These are phyloP conservation scores for Calonectria pauciramosa DNA, from an alignment of 2,329 filamentous ascomycete species.

Conservation along the genomic window DNA sequence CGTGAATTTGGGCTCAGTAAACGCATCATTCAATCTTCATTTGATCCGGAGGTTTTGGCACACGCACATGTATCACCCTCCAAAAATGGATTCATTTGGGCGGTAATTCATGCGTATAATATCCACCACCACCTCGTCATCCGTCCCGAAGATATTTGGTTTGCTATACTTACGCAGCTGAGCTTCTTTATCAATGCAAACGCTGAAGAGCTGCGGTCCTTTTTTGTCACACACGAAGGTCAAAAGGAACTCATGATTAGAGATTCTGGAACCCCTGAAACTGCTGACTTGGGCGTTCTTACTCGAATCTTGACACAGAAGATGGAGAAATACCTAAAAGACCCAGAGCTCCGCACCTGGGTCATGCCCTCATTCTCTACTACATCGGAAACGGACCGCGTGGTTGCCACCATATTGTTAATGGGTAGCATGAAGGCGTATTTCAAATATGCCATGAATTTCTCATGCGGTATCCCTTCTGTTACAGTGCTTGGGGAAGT, in stretches of 20 bases:
- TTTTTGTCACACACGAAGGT: slow-evolving; percentile 59
- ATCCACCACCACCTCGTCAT: slow-evolving; percentile 60
- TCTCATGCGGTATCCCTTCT: slow-evolving; percentile 65
- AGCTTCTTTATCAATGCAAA: slow-evolving; percentile 61
- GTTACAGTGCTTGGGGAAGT: slow-evolving; percentile 64
- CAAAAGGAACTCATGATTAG: slow-evolving; percentile 31
- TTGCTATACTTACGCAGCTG: slow-evolving; percentile 63
- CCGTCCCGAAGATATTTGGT: slow-evolving; percentile 68
- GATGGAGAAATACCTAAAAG: slow-evolving; percentile 57
- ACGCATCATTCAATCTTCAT: too few species aligned
- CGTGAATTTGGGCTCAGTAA: too few species aligned
- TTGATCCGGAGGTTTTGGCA: too few species aligned
- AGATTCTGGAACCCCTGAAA: background rate
- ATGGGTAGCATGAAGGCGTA: slow-evolving; percentile 66
- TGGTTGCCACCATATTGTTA: slow-evolving; percentile 61
- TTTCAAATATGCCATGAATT: slow-evolving; percentile 47
- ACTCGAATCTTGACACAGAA: slow-evolving; percentile 53
- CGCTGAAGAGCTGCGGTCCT: slow-evolving; percentile 56
- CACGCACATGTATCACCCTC: too few species aligned
- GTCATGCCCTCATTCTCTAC: slow-evolving; percentile 67
- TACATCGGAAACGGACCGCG: slow-evolving; percentile 58
- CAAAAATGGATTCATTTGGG: slow-evolving; percentile 59
- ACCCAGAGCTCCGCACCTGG: slow-evolving; percentile 59
- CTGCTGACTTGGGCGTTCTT: slow-evolving; percentile 41
- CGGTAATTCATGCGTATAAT: slow-evolving; percentile 56